These are phyloP conservation scores for Oxytropis ochrocephala DNA, from an alignment of 306 rosid genomes.

Conservation along the genomic window DNA sequence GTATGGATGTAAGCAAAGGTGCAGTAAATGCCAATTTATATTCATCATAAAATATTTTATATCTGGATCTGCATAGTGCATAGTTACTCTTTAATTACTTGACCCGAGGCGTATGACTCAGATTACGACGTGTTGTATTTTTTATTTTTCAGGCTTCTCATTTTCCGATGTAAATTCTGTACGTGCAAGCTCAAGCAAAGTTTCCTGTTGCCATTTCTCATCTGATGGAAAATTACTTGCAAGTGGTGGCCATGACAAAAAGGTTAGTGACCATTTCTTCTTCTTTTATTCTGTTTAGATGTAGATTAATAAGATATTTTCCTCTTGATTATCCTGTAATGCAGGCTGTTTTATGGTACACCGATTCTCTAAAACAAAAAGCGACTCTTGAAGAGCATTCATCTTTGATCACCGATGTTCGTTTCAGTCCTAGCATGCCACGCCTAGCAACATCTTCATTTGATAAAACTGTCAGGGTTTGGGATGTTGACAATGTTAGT, in stretches of 20 bases:
- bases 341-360: constrained; percentile 89
- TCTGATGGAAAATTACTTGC: constrained; percentile 95
- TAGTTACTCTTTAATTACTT: constrained; percentile 10
- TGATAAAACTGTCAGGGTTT: constrained; percentile 93
- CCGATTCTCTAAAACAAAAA: constrained; percentile 73
- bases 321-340: constrained; percentile 5
- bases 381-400: constrained; percentile 80
- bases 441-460: constrained; percentile 96
- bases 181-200: constrained; percentile 81
- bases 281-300: constrained; percentile 5
- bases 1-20: constrained; percentile 99
- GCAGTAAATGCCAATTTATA: constrained; percentile 33
- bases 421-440: constrained; percentile 85
- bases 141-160: constrained; percentile 58
- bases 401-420: constrained; percentile 81
- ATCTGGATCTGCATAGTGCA: background rate
- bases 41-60: constrained; percentile 17
- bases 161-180: constrained; percentile 63
- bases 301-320: constrained; percentile 1
- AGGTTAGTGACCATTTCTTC: constrained; percentile 38
- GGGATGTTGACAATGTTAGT: constrained; percentile 98
- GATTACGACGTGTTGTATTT: background rate
- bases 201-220: constrained; percentile 89
- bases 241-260: constrained; percentile 98
- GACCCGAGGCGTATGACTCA: background rate